Evolutionary conservation across 768 basidiomycete genomes (phyloP), one percentile per base, ranked within the genome.

Genomic region (Podaxis sp.): DNA sequence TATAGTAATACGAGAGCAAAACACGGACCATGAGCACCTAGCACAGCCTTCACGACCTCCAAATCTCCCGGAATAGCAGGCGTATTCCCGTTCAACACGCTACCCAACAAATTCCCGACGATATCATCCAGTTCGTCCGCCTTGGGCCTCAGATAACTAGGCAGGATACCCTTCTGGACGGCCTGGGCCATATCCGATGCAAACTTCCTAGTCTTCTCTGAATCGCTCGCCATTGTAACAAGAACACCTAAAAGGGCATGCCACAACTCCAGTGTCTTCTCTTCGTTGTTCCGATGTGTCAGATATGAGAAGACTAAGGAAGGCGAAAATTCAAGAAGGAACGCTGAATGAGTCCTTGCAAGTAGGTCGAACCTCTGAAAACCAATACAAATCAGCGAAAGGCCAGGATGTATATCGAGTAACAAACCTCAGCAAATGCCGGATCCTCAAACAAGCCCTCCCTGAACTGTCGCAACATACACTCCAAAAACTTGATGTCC

Each of bases 231-330:
- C 27, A 76, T 70, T 4, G 69, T 54, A 2, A 81, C 77, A 11
- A 86, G 61, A 9, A 72, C 73, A 0, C 70, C 68, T 1, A 91
- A 76, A 17, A 89, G 72, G 2, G 72, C 67, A 50, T 78, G 77
- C 85, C 85, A 90, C 9, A 85, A 70, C 2, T 63, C 49, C 25
- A 71, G 59, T 24, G 75, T 70, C 5, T 65, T 72, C 2, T 43
- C 50, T n/a, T 78, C 70, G 9, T 72, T 65, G 19, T 77, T 73
- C 4, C 84, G 76, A 64, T 81, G 71, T 8, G 72, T 64, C 24
- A 91, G 74, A 65, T 90, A 91, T 0, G 79, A 73, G 2, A 84
- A 71, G 4, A 89, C 70, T 0, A 88, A 73, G 1, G 74, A 55
- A 0, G 82, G 79, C 1, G 80, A 80, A 1, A 72, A 64, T 4